A percentile compares a stretch with the other conserved stretches of the same genome.
These are phyloP conservation scores for Trichoderma parareesei DNA, from an alignment of 495 filamentous ascomycete species.

Conservation along the genomic window DNA sequence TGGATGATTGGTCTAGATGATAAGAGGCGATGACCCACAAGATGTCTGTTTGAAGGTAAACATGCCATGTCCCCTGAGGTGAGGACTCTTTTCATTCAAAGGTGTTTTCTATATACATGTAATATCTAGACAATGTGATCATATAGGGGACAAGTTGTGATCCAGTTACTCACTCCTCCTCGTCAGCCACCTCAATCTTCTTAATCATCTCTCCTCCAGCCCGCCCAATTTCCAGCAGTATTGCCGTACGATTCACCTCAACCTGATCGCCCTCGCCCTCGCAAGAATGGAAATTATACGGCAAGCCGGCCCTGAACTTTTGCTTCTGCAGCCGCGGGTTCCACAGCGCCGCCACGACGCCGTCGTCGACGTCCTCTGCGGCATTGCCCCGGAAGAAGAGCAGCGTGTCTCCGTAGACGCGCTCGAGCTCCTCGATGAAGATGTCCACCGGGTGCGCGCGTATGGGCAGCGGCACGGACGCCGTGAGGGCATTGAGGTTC, in stretches of 20 bases:
- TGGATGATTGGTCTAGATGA: too few species aligned
- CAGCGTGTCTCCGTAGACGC: slow-evolving; percentile 52
- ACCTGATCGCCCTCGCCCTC: slow-evolving; percentile 32
- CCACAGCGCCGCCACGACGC: slow-evolving; percentile 71
- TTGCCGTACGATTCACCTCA: slow-evolving; percentile 61
- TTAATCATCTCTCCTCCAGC: slow-evolving; percentile 55
- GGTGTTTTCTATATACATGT: not conserved
- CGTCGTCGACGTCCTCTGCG: slow-evolving; percentile 43
- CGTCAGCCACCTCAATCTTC: slow-evolving; percentile 38
- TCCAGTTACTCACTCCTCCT: not conserved
- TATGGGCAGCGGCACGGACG: slow-evolving; percentile 34
- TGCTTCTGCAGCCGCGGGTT: slow-evolving; percentile 53
- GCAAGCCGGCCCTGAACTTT: slow-evolving; percentile 58
- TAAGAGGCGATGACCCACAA: too few species aligned
- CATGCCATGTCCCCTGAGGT: not conserved
- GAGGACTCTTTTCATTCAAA: not conserved
- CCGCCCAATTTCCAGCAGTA: slow-evolving; percentile 72
- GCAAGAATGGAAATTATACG: slow-evolving; percentile 46
- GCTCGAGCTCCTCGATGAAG: slow-evolving; percentile 53
- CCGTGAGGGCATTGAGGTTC: slow-evolving; percentile 50
- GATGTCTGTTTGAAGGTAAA: too few species aligned
- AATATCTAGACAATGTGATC: not conserved
- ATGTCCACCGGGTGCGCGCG: slow-evolving; percentile 35
- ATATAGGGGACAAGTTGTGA: slow-evolving; percentile 1
- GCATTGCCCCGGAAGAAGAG: slow-evolving; percentile 65